Conservation (phyloP, 2,329 filamentous ascomycete genomes). For the Monosporascus sp. region DNA sequence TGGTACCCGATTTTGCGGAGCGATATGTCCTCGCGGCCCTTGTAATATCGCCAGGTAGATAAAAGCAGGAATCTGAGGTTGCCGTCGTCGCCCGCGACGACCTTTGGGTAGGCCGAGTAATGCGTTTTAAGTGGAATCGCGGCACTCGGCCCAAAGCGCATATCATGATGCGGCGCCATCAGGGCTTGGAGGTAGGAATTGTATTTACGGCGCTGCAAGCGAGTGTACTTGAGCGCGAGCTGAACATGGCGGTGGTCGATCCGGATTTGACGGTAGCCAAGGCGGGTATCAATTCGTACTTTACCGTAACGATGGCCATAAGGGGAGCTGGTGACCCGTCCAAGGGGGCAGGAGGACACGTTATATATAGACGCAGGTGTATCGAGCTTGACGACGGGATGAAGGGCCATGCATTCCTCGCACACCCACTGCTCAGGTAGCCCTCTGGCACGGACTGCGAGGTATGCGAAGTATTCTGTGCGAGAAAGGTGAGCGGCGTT, state of each 20-base stretch:
- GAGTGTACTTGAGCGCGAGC: conserved; percentile 8
- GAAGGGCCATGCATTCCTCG: conserved; percentile 4
- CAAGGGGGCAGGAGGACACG: not conserved
- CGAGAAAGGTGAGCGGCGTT: not conserved
- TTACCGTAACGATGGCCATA: too few relatives aligned
- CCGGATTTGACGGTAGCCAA: not conserved
- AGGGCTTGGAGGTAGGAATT: not conserved
- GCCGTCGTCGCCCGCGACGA: not conserved
- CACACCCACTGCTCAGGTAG: conserved; percentile 3
- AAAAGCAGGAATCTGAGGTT: not conserved
- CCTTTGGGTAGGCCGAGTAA: not conserved
- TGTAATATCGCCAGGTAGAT: not conserved
- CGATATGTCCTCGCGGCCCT: not conserved
- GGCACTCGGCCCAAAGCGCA: not conserved
- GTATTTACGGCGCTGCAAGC: not conserved
- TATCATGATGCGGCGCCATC: not conserved
- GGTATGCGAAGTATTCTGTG: conserved; percentile 2
- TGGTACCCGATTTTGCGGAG: not conserved
- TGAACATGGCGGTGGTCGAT: conserved; percentile 6
- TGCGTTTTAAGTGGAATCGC: not conserved
- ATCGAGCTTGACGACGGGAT: not conserved
- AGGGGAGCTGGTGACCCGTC: not conserved
- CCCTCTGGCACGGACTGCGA: conserved; percentile 1
- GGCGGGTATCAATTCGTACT: not conserved
- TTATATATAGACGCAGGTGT: not conserved